phyloP scores from a whole-genome alignment of 2,329 filamentous ascomycete species.

The Pleoardoris graminearum region DNA sequence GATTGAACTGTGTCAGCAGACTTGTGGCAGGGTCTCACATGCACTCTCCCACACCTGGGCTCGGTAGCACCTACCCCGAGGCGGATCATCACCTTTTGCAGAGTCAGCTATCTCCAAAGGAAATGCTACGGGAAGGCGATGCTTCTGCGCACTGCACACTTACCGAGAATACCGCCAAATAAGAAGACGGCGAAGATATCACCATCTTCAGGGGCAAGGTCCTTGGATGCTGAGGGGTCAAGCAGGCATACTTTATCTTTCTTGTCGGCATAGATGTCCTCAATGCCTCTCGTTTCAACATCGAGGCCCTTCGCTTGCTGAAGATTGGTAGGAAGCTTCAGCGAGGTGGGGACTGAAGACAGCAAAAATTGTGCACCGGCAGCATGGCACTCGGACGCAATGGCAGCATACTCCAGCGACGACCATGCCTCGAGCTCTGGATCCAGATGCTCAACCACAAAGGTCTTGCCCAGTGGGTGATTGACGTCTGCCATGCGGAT shows the following conservation, averaged over 20 bases:
- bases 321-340: slow-evolving; percentile 64
- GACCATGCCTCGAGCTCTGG: slow-evolving; percentile 94
- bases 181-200: slow-evolving; percentile 86
- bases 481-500: slow-evolving; percentile 32
- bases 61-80: slow-evolving; percentile 67
- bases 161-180: slow-evolving; percentile 94
- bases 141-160: slow-evolving; percentile 24
- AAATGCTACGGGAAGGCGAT: not conserved
- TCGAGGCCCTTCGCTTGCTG: slow-evolving; percentile 64
- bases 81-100: slow-evolving; percentile 81
- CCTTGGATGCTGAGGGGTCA: slow-evolving; percentile 80
- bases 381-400: slow-evolving; percentile 76
- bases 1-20: slow-evolving; percentile 25
- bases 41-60: too few species aligned
- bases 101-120: slow-evolving; percentile 26
- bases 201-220: slow-evolving; percentile 81
- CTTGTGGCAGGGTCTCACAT: slow-evolving; percentile 9
- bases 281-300: slow-evolving; percentile 76
- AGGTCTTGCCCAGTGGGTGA: slow-evolving; percentile 62
- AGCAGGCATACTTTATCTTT: slow-evolving; percentile 84
- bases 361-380: slow-evolving; percentile 73
- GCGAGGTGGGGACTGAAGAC: slow-evolving; percentile 72
- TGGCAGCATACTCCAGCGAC: slow-evolving; percentile 85
- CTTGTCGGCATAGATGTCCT: slow-evolving; percentile 73
- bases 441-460: slow-evolving; percentile 96